These are phyloP conservation scores for Pezicula carpinea DNA, from an alignment of 2,329 filamentous ascomycete genomes.

Conservation along the genomic window DNA sequence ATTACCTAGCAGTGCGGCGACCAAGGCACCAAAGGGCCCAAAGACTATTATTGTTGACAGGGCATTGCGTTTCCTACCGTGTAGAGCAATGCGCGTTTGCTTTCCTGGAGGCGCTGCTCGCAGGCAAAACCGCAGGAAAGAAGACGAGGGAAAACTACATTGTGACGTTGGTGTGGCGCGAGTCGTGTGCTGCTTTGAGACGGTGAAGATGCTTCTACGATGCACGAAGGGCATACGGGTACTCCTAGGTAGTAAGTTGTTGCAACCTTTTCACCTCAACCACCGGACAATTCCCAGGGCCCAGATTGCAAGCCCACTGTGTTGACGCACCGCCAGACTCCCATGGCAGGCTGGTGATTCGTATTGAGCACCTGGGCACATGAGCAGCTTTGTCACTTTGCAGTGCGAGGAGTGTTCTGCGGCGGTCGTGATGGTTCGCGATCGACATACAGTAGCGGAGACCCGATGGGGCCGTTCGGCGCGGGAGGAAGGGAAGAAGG, in stretches of 20 bases:
- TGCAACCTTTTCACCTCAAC: too few relatives aligned
- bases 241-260: too few relatives aligned
- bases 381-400: too few relatives aligned
- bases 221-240: too few relatives aligned
- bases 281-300: too few relatives aligned
- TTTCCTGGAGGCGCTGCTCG: constrained; percentile 13
- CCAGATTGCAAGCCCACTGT: too few relatives aligned
- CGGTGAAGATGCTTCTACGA: too few relatives aligned
- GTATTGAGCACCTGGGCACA: constrained; percentile 11
- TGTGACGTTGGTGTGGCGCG: too few relatives aligned
- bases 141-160: neutral
- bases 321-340: neutral
- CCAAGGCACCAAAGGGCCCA: neutral
- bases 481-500: constrained; percentile 8
- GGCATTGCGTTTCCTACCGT: constrained; percentile 5
- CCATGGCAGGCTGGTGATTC: constrained; percentile 2
- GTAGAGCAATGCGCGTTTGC: constrained; percentile 9
- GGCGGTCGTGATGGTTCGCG: constrained; percentile 1
- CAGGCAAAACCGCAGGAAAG: neutral
- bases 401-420: neutral
- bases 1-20: neutral
- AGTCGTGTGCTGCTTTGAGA: too few relatives aligned
- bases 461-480: constrained; percentile 11
- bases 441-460: constrained; percentile 1
- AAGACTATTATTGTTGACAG: constrained; percentile 17